Conservation (phyloP, 345 rosid species). For the Laguncularia racemosa region DNA sequence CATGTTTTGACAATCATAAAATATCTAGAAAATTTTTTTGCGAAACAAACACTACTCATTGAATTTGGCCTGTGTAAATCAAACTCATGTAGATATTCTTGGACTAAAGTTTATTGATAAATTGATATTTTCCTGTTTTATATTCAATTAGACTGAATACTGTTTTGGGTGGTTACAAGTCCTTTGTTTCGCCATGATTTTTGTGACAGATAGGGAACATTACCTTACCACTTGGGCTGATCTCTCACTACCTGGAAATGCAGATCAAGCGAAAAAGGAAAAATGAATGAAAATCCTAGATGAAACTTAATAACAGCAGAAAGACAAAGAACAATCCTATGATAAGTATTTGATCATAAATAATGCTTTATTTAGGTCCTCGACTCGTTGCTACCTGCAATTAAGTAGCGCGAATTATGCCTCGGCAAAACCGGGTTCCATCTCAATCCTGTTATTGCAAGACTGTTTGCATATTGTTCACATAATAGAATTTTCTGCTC, state of each 20-base stretch:
- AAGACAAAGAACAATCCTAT: background rate
- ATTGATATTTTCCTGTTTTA: too few relatives aligned
- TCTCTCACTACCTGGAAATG: conserved; percentile 7
- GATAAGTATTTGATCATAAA: background rate
- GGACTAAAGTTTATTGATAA: too few relatives aligned
- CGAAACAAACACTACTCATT: too few relatives aligned
- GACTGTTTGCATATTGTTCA: conserved; percentile 29
- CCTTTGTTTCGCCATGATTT: background rate
- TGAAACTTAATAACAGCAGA: background rate
- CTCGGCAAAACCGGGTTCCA: conserved; percentile 38
- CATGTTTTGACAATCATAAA: too few relatives aligned
- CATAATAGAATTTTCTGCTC: conserved; percentile 41
- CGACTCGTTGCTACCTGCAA: conserved; percentile 19
- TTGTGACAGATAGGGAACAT: background rate
- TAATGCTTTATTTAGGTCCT: background rate
- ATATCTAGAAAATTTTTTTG: too few relatives aligned
- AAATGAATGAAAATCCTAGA: background rate
- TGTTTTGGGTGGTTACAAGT: too few relatives aligned
- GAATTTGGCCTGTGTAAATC: too few relatives aligned
- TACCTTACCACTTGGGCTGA: conserved; percentile 22
- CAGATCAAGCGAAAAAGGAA: conserved; percentile 13
- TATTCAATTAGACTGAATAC: too few relatives aligned
- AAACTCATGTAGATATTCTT: too few relatives aligned
- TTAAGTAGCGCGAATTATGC: conserved; percentile 38
- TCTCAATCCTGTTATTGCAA: conserved; percentile 31